These are phyloP conservation scores for Picochlorum sp. DNA, from an alignment of 139 green algal genomes.

Conservation along the genomic window DNA sequence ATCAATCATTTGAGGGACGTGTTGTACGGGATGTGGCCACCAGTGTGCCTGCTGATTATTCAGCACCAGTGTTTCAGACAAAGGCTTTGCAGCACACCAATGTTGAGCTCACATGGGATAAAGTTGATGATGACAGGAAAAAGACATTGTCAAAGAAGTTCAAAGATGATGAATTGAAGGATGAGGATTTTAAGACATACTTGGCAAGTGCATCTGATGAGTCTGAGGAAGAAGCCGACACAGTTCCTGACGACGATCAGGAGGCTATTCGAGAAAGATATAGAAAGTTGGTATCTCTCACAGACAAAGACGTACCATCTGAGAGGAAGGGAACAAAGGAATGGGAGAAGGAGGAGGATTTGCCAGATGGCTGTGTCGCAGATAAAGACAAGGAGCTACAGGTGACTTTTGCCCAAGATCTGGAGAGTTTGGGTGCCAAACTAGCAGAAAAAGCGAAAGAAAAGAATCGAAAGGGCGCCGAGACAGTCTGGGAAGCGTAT, in stretches of 20 bases:
- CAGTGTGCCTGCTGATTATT: conserved; percentile 64
- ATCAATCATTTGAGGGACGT: conserved; percentile 53
- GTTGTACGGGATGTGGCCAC: conserved; percentile 52
- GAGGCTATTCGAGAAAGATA: conserved; percentile 43
- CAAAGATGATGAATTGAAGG: conserved; percentile 72
- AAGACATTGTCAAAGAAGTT: conserved; percentile 37
- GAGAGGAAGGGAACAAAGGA: conserved; percentile 47
- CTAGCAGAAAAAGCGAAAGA: conserved; percentile 60
- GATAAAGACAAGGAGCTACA: conserved; percentile 53
- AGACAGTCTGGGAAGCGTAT: conserved; percentile 82
- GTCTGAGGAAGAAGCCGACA: conserved; percentile 23
- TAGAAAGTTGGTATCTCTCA: conserved; percentile 27
- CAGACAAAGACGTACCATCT: not conserved
- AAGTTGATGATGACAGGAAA: conserved; percentile 64
- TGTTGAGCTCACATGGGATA: conserved; percentile 88
- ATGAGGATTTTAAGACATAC: conserved; percentile 85
- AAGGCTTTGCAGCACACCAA: conserved; percentile 82
- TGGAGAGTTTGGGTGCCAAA: conserved; percentile 65
- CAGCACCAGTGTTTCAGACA: conserved; percentile 61
- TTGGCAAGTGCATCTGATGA: conserved; percentile 39
- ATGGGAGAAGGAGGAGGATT: conserved; percentile 29
- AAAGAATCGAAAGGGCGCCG: conserved; percentile 28
- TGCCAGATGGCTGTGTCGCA: not conserved
- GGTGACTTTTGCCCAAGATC: conserved; percentile 58
- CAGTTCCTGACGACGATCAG: conserved; percentile 22